phyloP scores from a whole-genome alignment of 257 asterid genomes.

The Ehretia macrophylla region DNA sequence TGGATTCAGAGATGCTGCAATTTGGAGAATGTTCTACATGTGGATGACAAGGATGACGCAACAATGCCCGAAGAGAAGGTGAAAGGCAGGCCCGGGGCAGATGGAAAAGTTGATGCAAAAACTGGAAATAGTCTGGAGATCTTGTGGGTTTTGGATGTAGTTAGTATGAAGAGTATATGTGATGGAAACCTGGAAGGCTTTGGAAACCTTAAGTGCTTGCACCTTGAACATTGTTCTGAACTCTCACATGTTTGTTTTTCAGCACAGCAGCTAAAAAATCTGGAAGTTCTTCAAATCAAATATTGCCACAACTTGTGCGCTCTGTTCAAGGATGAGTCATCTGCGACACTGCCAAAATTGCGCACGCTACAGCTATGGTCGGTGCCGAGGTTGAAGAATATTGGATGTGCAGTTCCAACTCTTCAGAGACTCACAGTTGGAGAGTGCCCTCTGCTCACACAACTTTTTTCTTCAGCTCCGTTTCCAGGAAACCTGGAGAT shows the following conservation, averaged over 20 bases:
- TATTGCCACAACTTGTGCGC: conserved; percentile 19
- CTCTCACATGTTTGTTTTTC: conserved; percentile 19
- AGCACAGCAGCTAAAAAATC: conserved; percentile 16
- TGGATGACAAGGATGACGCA: no score
- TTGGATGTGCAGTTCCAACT: conserved; percentile 6
- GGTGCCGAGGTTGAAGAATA: conserved; percentile 15
- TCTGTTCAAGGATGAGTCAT: conserved; percentile 14
- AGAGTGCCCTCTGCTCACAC: conserved; percentile 27
- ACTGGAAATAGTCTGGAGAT: conserved; percentile 12
- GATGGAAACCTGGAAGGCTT: conserved; percentile 11
- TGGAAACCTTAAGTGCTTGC: conserved; percentile 21
- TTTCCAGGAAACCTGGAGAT: not conserved
- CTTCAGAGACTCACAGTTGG: conserved; percentile 25
- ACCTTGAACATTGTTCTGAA: conserved; percentile 35
- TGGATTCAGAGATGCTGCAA: conserved; percentile 43
- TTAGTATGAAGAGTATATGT: conserved; percentile 16
- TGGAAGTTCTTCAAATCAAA: conserved; percentile 30
- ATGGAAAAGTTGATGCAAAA: conserved; percentile 1
- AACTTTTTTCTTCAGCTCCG: conserved; percentile 5
- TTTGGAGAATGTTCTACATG: conserved; percentile 21
- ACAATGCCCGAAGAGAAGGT: conserved; percentile 9
- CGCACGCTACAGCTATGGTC: conserved; percentile 29
- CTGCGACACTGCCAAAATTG: conserved; percentile 18
- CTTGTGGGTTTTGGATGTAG: conserved; percentile 23
- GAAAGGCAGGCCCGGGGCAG: not conserved